Conservation (phyloP, 2,329 filamentous ascomycete species). For the Bipolaris sorokiniana region DNA sequence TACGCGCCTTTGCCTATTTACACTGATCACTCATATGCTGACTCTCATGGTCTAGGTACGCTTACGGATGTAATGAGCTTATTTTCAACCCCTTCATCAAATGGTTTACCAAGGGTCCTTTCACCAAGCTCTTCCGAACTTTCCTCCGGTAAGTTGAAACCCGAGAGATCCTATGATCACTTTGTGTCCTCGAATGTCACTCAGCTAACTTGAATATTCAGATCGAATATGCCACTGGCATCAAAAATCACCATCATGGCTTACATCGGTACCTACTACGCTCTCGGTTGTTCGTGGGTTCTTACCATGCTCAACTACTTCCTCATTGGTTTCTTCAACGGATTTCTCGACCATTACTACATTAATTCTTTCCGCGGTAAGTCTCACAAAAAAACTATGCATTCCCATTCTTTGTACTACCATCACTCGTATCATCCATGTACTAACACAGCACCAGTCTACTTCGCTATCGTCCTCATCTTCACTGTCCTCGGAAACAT, state of each 20-base stretch:
- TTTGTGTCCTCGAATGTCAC: not conserved
- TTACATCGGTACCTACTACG: conserved; percentile 75
- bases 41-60: conserved; percentile 49
- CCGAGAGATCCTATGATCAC: too few relatives aligned
- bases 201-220: not conserved
- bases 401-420: not conserved
- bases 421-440: not conserved
- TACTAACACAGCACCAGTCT: conserved; percentile 49
- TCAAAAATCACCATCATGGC: conserved; percentile 75
- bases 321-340: conserved; percentile 73
- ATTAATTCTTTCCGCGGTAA: conserved; percentile 69
- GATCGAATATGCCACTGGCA: conserved; percentile 65
- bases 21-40: not conserved
- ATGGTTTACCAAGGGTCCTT: conserved; percentile 68
- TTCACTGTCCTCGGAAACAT: conserved; percentile 69
- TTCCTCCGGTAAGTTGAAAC: conserved; percentile 55
- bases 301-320: conserved; percentile 74
- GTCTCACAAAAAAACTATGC: not conserved
- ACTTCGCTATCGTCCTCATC: conserved; percentile 67
- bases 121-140: conserved; percentile 67
- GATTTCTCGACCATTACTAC: conserved; percentile 80
- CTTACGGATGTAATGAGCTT: conserved; percentile 73
- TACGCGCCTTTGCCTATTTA: not conserved
- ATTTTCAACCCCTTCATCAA: conserved; percentile 70
- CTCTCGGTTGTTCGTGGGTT: conserved; percentile 70